Base-by-base conservation (phyloP, 2,329 filamentous ascomycete genomes). In the Sporothrix curviconia region DNA sequence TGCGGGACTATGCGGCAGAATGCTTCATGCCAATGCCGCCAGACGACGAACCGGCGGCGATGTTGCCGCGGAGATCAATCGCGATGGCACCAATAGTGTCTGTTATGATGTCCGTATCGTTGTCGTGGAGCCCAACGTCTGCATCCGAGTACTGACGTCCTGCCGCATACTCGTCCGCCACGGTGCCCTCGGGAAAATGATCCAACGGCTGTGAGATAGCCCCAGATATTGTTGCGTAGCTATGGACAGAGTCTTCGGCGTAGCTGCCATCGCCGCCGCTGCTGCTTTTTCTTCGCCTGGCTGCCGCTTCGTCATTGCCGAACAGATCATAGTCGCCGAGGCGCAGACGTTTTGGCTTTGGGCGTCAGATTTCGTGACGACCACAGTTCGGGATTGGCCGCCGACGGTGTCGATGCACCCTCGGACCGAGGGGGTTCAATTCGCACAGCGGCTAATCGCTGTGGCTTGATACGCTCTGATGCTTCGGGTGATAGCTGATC, bases 11-110 rank as follows among this genome's bases (percentile, higher is more conserved):
- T 82, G 36, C 94, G 87, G 6, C 95, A 60, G 85, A 84, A 70
- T 96, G 92, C 69, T 99, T 99, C 92, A 99, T 96, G 28, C 94
- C 92, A 68, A 99, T 99, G 1, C 94, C 94, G 6, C 94, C 94
- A 15, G 95, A 99, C 2, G 94, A 99, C 1, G 94, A 96, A 15
- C 88, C 94, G 4, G 92, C 94, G 4, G 95, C 92, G 67, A 99
- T 96, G 59, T 87, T 86, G 15, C 94, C 94, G 64, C 80, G 82
- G 51, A 81, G 80, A 67, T 99, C 94, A 62, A 99, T 86, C 11
- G 91, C 94, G 67, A 99, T 96, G 28, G 92, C 94, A 44, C 95
- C 94, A 59, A 99, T 91, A 12, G 94, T 99, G 74, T 99, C 94
- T 3, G 87, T 95, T 64, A 99, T 81, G 25, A 72, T 79, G 66